Conservation (phyloP, 108 stramenopile genomes). For the Cyclotella choctawhatcheeana region DNA sequence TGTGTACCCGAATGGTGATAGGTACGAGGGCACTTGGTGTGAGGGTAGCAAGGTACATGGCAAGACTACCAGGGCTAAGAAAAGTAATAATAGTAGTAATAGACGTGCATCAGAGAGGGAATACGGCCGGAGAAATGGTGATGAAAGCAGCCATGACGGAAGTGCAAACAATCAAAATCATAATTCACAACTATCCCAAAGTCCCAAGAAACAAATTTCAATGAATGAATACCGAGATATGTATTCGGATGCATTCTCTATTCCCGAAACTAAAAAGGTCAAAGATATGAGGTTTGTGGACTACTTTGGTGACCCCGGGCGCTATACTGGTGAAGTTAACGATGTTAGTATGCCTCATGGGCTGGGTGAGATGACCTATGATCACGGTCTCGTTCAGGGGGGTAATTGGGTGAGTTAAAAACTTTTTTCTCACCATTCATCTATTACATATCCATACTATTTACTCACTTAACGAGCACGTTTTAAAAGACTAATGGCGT, state of each 20-base stretch:
- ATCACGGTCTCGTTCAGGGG: conserved; percentile 40
- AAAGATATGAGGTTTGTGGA: conserved; percentile 48
- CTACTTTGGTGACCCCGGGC: conserved; percentile 37
- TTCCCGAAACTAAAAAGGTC: conserved; percentile 20
- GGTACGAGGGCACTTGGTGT: conserved; percentile 31
- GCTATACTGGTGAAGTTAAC: conserved; percentile 52
- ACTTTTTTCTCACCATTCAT: no score
- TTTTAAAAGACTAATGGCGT: conserved; percentile 30
- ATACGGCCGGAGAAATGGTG: not conserved
- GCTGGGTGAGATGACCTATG: conserved; percentile 33
- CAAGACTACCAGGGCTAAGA: conserved; percentile 16
- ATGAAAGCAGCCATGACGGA: conserved; percentile 4
- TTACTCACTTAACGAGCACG: not conserved
- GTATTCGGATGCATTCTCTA: conserved; percentile 13
- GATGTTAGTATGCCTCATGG: conserved; percentile 44
- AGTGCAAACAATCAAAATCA: not conserved
- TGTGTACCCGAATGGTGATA: conserved; percentile 19
- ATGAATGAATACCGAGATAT: conserved; percentile 38
- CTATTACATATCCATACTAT: no score
- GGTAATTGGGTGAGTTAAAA: conserved; percentile 36
- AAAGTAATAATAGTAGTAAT: not conserved
- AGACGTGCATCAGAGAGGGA: no score
- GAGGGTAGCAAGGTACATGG: conserved; percentile 42
- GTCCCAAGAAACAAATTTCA: not conserved
- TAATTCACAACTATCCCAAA: not conserved